Evolutionary conservation across 2,329 filamentous ascomycete species (phyloP).

Genomic region (Aspergillus thermomutatus): DNA sequence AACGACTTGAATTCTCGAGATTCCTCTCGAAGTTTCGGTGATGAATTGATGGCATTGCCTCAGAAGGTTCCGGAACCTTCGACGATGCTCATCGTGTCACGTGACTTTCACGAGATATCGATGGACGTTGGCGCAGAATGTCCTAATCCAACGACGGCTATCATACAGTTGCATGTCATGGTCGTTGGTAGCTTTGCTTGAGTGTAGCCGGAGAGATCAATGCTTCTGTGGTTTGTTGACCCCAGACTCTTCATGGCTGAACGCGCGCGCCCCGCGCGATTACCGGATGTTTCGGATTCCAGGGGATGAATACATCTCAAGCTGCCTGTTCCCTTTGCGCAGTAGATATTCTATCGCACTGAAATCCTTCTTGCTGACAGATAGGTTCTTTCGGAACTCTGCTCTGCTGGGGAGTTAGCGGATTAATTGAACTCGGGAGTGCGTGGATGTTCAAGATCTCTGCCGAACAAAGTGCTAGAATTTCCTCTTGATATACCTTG

Average conservation of each 20-base stretch:
- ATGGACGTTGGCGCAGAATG: not conserved
- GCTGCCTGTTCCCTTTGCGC: conserved; percentile 74
- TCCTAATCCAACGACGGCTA: not conserved
- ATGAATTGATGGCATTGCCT: conserved; percentile 22
- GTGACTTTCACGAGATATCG: conserved; percentile 5
- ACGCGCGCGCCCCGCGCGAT: conserved; percentile 6
- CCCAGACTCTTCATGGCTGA: not conserved
- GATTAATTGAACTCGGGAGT: conserved; percentile 8
- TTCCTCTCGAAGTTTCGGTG: conserved; percentile 11
- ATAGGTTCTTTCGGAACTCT: conserved; percentile 71
- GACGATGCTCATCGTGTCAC: conserved; percentile 6
- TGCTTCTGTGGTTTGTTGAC: not conserved
- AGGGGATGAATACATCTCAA: conserved; percentile 76
- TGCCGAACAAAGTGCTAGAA: not conserved
- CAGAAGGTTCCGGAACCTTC: conserved; percentile 16
- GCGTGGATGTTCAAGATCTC: not conserved
- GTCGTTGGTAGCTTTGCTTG: not conserved
- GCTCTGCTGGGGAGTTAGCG: conserved; percentile 44
- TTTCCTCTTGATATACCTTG: conserved; percentile 33
- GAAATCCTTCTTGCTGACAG: conserved; percentile 79
- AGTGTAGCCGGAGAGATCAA: not conserved
- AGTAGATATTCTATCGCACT: conserved; percentile 79
- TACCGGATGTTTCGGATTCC: conserved; percentile 71
- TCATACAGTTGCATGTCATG: not conserved
- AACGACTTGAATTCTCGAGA: not conserved